Evolutionary conservation across 1,284 basidiomycete species (phyloP), one percentile per base, ranked within the genome.

Genomic region (Marasmius oreades): DNA sequence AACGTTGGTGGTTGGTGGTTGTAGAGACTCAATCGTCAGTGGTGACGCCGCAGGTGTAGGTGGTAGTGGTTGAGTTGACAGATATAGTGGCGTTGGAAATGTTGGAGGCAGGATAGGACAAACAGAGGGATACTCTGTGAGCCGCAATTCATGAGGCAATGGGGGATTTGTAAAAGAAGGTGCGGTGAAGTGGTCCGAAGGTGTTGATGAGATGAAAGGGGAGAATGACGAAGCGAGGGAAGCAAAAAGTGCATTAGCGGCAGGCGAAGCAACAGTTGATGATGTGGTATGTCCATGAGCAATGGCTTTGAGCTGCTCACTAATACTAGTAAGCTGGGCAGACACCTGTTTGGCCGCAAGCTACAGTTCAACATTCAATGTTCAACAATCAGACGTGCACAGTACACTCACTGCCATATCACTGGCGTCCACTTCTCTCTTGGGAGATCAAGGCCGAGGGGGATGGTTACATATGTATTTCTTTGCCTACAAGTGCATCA

Each of bases 391-490:
- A 36, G 16, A 36, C 8, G 34, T 16, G 8, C 8, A 8, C 8
- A 36, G 8, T 36, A 36, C 8, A 36, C 8, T 36, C 34, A 36
- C 34, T 36, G 8, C 8, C 34, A 8, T 36, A 8, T 8, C 34
- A 8, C 16, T 24, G 1, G 42, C 14, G 39, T 26, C 22, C 43
- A 10, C 26, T 23, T 12, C 18, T 11, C 34, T 36, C 8, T 8
- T 8, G 34, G 34, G 16, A 31, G 20, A 48, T 37, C 51, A 4
- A 36, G 53, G 51, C 14, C n/a, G 57, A 46, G 58, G 58, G 45
- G 47, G 47, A 24, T 56, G 46, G 31, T 53, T 53, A 4, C 51
- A 14, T 5, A 56, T 45, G 26, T 55, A 44, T 4, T 51, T 55
- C 14, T 20, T 0, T 26, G 51, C 53, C 22, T 55, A 46, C 31